Percentiles rank a stretch among this genome's conserved stretches.
Conservation (phyloP, 2,329 filamentous ascomycete genomes). For the Sporothrix pseudoabietina region DNA sequence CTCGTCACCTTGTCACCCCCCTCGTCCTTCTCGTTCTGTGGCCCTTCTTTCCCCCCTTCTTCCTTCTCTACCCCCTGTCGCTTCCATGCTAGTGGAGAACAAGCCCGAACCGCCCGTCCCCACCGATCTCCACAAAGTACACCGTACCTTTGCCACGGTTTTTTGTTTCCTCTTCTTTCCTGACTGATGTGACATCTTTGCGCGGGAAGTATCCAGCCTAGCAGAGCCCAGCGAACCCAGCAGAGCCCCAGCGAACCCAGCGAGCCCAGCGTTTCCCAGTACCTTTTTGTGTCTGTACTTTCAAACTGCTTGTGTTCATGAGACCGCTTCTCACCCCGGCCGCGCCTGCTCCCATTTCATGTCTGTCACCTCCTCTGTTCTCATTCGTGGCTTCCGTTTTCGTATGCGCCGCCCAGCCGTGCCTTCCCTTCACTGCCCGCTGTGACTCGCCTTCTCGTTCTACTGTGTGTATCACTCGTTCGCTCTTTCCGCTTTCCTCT, state of each 20-base stretch:
- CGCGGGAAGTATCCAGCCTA: background rate
- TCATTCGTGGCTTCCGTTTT: conserved; percentile 10
- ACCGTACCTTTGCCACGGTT: conserved; percentile 5
- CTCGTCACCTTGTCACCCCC: conserved; percentile 28
- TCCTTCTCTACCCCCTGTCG: conserved; percentile 26
- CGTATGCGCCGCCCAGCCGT: conserved; percentile 1
- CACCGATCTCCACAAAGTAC: conserved; percentile 33
- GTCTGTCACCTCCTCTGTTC: background rate
- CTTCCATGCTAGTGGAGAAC: conserved; percentile 28
- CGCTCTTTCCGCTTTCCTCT: background rate
- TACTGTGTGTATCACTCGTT: background rate
- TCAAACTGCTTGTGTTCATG: background rate
- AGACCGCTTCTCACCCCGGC: background rate
- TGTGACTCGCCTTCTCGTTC: background rate
- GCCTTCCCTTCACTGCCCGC: background rate
- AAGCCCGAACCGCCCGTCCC: conserved; percentile 24
- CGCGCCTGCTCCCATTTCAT: conserved; percentile 7
- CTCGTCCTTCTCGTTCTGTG: conserved; percentile 20
- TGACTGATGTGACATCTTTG: conserved; percentile 22
- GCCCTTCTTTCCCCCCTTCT: conserved; percentile 1
- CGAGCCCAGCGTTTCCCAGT: too few relatives aligned
- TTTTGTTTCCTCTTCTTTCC: background rate
- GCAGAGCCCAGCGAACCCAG: too few relatives aligned
- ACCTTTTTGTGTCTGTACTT: background rate
- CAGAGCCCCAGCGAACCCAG: background rate